phyloP scores from a whole-genome alignment of 345 rosid genomes.

The Adansonia digitata region DNA sequence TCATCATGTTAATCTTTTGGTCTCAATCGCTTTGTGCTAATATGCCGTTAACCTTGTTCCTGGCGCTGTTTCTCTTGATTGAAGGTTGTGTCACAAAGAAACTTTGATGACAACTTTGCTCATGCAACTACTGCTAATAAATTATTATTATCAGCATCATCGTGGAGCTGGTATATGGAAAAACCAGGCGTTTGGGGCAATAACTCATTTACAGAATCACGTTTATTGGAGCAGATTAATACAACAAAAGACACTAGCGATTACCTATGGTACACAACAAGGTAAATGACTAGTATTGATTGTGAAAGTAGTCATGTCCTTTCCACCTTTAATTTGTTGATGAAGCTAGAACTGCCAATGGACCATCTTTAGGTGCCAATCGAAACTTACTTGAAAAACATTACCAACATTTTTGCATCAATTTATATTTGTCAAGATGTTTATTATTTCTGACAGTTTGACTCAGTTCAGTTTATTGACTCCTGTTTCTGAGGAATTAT shows the following conservation, averaged over 20 bases:
- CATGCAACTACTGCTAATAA: conserved; percentile 15
- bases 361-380: background rate
- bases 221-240: conserved; percentile 53
- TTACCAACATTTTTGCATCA: background rate
- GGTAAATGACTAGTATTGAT: conserved; percentile 24
- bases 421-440: background rate
- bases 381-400: background rate
- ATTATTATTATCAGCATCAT: conserved; percentile 19
- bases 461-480: too few species aligned
- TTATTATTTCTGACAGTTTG: background rate
- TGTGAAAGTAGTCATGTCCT: background rate
- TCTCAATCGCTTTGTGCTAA: background rate
- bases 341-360: background rate
- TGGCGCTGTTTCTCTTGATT: conserved; percentile 3
- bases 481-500: too few species aligned
- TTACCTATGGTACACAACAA: conserved; percentile 56
- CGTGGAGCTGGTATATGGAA: conserved; percentile 58
- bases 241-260: conserved; percentile 56
- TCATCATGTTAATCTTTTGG: background rate
- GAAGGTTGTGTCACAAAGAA: conserved; percentile 55
- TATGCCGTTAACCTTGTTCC: conserved; percentile 5
- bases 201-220: conserved; percentile 35
- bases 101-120: conserved; percentile 29
- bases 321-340: background rate
- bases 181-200: conserved; percentile 46